phyloP scores from a whole-genome alignment of 176 grass and related monocot genomes.

The Oryza glumipatula region DNA sequence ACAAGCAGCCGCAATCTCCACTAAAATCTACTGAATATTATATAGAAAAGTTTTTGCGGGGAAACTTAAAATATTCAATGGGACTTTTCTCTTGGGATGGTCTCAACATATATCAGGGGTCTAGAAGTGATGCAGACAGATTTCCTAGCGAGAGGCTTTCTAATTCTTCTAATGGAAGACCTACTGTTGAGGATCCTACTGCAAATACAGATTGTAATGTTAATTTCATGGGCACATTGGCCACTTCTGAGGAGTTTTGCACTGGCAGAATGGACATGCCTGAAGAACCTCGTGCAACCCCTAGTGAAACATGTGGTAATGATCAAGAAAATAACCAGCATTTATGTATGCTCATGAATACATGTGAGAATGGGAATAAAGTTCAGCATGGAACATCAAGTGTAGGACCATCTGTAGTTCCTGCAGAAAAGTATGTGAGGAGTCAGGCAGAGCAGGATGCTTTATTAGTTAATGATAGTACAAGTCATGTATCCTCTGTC shows the following conservation, averaged over 20 bases:
- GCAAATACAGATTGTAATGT: background rate
- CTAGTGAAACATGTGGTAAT: constrained; percentile 32
- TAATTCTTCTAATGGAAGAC: constrained; percentile 5
- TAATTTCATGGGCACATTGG: background rate
- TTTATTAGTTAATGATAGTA: background rate
- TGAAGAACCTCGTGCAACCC: constrained; percentile 10
- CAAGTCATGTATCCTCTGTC: background rate
- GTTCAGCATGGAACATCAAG: background rate
- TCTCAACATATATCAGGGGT: background rate
- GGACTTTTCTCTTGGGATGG: background rate
- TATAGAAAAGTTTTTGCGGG: background rate
- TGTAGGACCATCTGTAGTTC: background rate
- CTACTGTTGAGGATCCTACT: background rate
- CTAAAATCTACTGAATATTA: constrained; percentile 23
- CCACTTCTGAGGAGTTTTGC: constrained; percentile 18
- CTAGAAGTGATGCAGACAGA: background rate
- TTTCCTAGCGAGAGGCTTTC: background rate
- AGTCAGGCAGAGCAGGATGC: background rate
- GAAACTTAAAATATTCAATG: background rate
- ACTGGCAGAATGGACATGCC: background rate
- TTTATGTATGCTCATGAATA: background rate
- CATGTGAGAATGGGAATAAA: background rate
- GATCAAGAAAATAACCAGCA: background rate
- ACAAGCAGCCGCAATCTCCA: background rate
- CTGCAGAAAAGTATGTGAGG: background rate